Base-by-base conservation (phyloP, 441 rosid species). In the Erodium trifolium region DNA sequence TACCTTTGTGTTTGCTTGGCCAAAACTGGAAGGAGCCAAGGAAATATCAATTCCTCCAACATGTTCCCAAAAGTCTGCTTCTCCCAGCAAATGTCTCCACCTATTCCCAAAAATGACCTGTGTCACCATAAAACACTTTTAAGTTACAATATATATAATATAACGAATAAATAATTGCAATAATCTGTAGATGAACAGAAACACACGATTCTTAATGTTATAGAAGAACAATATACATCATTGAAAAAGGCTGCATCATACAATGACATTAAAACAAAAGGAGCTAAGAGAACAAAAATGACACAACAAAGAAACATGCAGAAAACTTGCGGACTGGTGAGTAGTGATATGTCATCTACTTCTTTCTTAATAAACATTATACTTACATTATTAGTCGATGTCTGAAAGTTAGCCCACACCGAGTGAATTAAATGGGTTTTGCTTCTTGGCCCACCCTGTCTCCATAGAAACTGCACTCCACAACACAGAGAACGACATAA, bases 381-480 rank as follows among this genome's bases (percentile, higher is more conserved):
- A 79, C 98, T 87, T 76, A 91, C 98, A 79, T 93, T 91, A 77
- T 81, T 93, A 71, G 91, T 74, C 64, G 98, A 91, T 39, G 97
- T 89, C 91, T 93, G 98, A 79, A 93, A 93, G 83, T 93, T 93
- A 63, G 90, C 98, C 98, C 98, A 93, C 13, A 91, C 89, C 66
- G 98, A 89, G 81, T 91, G 98, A 75, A 91, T 77, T 27, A 89
- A 65, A 69, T 77, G 82, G 66, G 73, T 77, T 43, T 81, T 72
- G 80, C 84, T 80, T 75, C 85, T 85, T 53, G 86, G 83, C 29
- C 97, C 98, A 69, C 93, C 94, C 73, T 83, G 83, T 82, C 88
- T 89, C 97, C 93, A 88, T 55, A 93, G 71, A 75, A 84, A 93
- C 98, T 93, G 85, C 71, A 77, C 9, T 79, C 35, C 19, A 49